These are phyloP conservation scores for Boletus bicolor DNA, from an alignment of 768 basidiomycete species.

Conservation along the genomic window DNA sequence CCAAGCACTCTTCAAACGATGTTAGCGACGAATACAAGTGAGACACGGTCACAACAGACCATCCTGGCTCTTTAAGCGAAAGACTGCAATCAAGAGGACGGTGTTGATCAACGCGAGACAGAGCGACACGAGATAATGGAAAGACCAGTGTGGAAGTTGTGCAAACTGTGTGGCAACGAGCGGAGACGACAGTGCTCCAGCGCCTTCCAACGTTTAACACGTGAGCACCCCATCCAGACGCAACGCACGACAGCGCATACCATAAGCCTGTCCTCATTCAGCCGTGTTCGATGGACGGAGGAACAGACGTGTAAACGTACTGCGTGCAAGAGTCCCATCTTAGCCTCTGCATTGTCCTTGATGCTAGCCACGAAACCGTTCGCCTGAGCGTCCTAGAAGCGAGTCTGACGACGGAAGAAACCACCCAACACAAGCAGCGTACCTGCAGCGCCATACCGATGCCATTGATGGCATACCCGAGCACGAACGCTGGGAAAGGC, in stretches of 20 bases:
- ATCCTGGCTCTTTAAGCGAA: conserved; percentile 69
- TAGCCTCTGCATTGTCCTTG: conserved; percentile 35
- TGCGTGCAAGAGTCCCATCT: conserved; percentile 42
- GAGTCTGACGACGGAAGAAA: not conserved
- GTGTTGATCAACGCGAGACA: conserved; percentile 62
- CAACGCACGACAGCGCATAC: conserved; percentile 23
- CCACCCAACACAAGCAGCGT: not conserved
- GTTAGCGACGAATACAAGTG: not conserved
- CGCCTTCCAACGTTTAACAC: conserved; percentile 38
- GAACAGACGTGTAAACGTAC: conserved; percentile 33
- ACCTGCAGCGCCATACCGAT: conserved; percentile 48
- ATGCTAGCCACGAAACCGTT: conserved; percentile 45
- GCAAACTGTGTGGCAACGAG: conserved; percentile 82
- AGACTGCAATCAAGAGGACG: conserved; percentile 49
- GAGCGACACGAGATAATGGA: conserved; percentile 71
- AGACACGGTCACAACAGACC: conserved; percentile 39
- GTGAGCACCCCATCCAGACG: conserved; percentile 5
- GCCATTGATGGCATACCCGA: conserved; percentile 43
- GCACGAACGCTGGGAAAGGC: conserved; percentile 45
- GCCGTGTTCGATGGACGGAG: not conserved
- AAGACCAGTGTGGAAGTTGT: conserved; percentile 62
- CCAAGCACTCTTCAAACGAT: conserved; percentile 45
- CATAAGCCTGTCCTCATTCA: conserved; percentile 25
- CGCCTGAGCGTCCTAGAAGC: conserved; percentile 42
- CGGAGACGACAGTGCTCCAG: conserved; percentile 66